Evolutionary conservation across 192 early-diverging fungal genomes (phyloP).

Genomic region (Mortierella claussenii): DNA sequence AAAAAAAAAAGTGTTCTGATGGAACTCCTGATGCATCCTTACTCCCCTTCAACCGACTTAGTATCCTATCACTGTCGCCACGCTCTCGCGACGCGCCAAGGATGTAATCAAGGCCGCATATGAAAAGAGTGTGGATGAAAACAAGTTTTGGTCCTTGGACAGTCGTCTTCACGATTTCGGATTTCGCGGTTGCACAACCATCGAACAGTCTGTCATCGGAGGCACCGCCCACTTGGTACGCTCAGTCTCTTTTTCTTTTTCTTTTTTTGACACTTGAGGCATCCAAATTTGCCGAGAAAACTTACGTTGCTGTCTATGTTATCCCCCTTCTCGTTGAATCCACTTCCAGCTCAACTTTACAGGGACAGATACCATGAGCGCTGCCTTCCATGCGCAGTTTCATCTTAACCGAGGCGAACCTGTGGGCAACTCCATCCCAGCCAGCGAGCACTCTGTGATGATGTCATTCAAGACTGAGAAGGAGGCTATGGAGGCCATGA

Average conservation of each 20-base stretch:
- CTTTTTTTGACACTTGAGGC: too few species aligned
- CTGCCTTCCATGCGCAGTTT: slow-evolving; percentile 83
- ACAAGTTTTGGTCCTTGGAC: slow-evolving; percentile 62
- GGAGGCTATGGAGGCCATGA: slow-evolving; percentile 73
- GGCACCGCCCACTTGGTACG: slow-evolving; percentile 83
- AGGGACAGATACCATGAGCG: slow-evolving; percentile 84
- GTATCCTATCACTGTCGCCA: slow-evolving; percentile 91
- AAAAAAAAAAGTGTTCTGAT: not conserved
- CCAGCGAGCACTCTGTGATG: slow-evolving; percentile 95
- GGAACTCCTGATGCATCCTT: not conserved
- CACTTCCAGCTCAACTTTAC: slow-evolving; percentile 88
- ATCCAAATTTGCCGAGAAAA: too few species aligned
- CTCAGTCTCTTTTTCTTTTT: too few species aligned
- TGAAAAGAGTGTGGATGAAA: slow-evolving; percentile 72
- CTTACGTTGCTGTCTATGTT: too few species aligned
- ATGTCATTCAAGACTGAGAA: slow-evolving; percentile 76
- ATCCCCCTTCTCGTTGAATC: too few species aligned
- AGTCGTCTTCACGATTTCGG: slow-evolving; percentile 90
- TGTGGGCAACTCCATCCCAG: slow-evolving; percentile 82
- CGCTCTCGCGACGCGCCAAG: slow-evolving; percentile 75
- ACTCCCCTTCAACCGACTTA: not conserved
- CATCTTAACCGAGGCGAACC: slow-evolving; percentile 78
- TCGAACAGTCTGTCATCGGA: slow-evolving; percentile 89
- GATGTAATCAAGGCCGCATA: slow-evolving; percentile 71
- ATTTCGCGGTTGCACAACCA: slow-evolving; percentile 88